A percentile compares a stretch with the other conserved stretches of the same genome.
phyloP scores from a whole-genome alignment of 2,329 filamentous ascomycete species.

The Aspergillus sp. region DNA sequence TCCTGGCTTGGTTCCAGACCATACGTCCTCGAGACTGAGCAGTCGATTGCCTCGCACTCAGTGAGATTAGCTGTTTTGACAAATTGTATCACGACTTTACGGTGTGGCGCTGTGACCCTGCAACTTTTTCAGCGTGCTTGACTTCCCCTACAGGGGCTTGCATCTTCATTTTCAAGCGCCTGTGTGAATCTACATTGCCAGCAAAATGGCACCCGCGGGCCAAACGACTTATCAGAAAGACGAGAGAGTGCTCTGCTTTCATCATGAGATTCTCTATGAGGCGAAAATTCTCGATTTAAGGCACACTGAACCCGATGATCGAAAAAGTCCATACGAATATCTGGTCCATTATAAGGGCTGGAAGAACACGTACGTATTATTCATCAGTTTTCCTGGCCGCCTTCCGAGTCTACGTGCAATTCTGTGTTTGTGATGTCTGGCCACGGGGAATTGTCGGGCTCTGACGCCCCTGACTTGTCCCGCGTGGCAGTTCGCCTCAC shows the following conservation, averaged over 20 bases:
- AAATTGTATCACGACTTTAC: background rate
- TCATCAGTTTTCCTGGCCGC: background rate
- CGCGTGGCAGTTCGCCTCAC: constrained; percentile 3
- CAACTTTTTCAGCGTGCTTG: background rate
- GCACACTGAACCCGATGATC: constrained; percentile 64
- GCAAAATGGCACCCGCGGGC: constrained; percentile 63
- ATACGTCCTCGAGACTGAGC: background rate
- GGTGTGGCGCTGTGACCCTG: background rate
- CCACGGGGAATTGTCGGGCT: background rate
- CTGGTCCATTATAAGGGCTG: constrained; percentile 98
- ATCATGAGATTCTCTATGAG: constrained; percentile 96
- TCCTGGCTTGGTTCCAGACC: background rate
- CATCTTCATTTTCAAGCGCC: background rate
- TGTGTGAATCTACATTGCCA: background rate
- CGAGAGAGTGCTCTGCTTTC: constrained; percentile 94
- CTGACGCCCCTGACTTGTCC: constrained; percentile 3
- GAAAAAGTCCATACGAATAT: constrained; percentile 79
- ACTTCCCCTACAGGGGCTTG: background rate
- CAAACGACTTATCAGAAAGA: constrained; percentile 69
- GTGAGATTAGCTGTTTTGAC: background rate
- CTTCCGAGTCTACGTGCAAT: background rate
- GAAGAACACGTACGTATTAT: constrained; percentile 80
- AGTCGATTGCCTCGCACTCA: background rate
- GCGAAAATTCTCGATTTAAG: constrained; percentile 88
- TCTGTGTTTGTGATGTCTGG: background rate